Conservation (phyloP, 1,284 basidiomycete species). For the Cutaneotrichosporon spelunceum region DNA sequence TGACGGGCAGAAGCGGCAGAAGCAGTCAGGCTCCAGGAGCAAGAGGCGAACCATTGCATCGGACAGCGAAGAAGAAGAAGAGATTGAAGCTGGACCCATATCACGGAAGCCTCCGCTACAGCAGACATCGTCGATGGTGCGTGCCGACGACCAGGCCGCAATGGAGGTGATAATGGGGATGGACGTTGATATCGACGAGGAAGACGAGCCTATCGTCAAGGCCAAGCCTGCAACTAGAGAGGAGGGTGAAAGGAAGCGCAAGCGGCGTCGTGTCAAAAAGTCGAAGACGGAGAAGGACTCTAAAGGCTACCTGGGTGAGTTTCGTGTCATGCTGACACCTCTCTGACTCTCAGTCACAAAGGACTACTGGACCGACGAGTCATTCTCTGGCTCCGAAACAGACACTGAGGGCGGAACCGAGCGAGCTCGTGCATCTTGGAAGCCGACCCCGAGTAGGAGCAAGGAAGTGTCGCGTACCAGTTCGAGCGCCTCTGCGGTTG, state of each 20-base stretch:
- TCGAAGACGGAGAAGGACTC: conserved; percentile 37
- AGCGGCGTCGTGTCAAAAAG: conserved; percentile 41
- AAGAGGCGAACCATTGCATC: conserved; percentile 37
- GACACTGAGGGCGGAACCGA: conserved; percentile 24
- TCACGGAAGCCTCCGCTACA: conserved; percentile 13
- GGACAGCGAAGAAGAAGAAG: conserved; percentile 38
- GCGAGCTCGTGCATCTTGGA: not conserved
- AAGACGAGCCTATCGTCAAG: not conserved
- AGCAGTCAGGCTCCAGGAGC: conserved; percentile 13
- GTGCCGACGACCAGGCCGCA: conserved; percentile 41
- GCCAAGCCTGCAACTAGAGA: conserved; percentile 6
- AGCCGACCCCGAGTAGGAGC: not conserved
- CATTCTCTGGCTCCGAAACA: conserved; percentile 35
- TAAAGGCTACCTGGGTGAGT: conserved; percentile 48
- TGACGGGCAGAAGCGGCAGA: not conserved
- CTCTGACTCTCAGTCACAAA: conserved; percentile 30
- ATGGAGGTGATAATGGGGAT: conserved; percentile 49
- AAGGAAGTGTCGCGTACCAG: not conserved
- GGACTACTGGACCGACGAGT: conserved; percentile 39
- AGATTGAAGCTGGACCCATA: not conserved
- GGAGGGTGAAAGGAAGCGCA: conserved; percentile 10
- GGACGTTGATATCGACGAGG: conserved; percentile 28
- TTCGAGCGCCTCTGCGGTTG: conserved; percentile 1
- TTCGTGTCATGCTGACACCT: no score
- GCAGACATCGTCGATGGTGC: conserved; percentile 38